Conservation (phyloP, 2,329 filamentous ascomycete species). For the Botryosphaeria dothidea region DNA sequence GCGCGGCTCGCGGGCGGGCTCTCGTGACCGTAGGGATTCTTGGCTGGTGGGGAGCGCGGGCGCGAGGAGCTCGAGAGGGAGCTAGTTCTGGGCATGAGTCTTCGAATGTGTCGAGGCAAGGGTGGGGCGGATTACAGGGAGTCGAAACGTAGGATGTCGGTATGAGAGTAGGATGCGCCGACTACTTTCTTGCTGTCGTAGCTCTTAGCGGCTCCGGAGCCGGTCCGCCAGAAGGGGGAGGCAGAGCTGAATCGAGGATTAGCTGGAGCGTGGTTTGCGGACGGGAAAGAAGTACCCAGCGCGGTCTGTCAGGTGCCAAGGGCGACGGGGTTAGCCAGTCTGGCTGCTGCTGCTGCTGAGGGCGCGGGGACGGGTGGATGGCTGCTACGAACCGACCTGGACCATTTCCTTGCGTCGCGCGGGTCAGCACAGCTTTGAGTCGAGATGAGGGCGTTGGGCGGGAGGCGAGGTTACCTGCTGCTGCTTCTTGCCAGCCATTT, state of each 20-base stretch:
- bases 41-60: constrained; percentile 71
- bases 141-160: constrained; percentile 88
- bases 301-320: constrained; percentile 26
- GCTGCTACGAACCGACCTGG: constrained; percentile 83
- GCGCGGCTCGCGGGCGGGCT: constrained; percentile 56
- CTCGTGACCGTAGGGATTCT: constrained; percentile 56
- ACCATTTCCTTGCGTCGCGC: constrained; percentile 80
- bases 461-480: constrained; percentile 40
- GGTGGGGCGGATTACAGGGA: constrained; percentile 60
- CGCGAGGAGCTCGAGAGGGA: constrained; percentile 49
- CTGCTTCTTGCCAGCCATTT: constrained; percentile 49
- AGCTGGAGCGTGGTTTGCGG: neutral
- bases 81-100: constrained; percentile 1
- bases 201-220: constrained; percentile 50
- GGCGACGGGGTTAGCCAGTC: constrained; percentile 35
- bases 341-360: constrained; percentile 37
- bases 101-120: neutral
- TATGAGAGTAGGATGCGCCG: constrained; percentile 93
- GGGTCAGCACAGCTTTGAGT: constrained; percentile 27
- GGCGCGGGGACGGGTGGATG: constrained; percentile 24
- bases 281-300: constrained; percentile 14
- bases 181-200: constrained; percentile 69
- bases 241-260: constrained; percentile 59
- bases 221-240: constrained; percentile 83
- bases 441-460: neutral